These are phyloP conservation scores for Penicillium sp. DNA, from an alignment of 2,329 filamentous ascomycete species.

Conservation along the genomic window DNA sequence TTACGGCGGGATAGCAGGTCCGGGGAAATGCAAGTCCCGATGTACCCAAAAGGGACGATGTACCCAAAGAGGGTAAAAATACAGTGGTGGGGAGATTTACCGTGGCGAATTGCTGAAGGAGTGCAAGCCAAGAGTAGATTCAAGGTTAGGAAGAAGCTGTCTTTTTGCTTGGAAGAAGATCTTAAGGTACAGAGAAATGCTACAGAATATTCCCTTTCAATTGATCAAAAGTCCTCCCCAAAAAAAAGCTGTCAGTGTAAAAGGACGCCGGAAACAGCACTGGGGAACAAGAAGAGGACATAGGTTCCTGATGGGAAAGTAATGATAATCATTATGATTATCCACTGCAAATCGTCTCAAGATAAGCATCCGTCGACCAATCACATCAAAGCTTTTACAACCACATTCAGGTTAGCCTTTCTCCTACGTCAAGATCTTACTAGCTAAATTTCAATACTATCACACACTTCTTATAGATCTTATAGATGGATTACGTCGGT, in stretches of 20 bases:
- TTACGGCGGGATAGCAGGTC: conserved; percentile 23
- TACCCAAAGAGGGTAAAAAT: conserved; percentile 24
- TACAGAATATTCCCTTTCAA: too few species aligned
- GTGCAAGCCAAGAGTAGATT: conserved; percentile 10
- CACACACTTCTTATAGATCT: too few species aligned
- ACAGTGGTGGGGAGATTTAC: conserved; percentile 20
- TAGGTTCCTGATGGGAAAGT: conserved; percentile 8
- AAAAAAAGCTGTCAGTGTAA: too few species aligned
- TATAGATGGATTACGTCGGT: too few species aligned
- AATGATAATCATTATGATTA: conserved; percentile 28
- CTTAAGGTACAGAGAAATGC: too few species aligned
- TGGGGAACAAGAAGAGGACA: neutral
- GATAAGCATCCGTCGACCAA: conserved; percentile 35
- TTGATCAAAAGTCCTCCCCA: too few species aligned
- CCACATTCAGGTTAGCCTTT: conserved; percentile 34
- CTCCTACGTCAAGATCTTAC: conserved; percentile 36
- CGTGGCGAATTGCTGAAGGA: conserved; percentile 16
- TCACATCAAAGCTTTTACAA: conserved; percentile 31
- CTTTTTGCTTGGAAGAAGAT: neutral
- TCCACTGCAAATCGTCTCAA: conserved; percentile 20
- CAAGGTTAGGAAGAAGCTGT: neutral
- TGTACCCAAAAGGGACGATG: conserved; percentile 18
- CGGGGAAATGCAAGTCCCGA: conserved; percentile 21
- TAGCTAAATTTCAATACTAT: too few species aligned
- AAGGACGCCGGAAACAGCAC: neutral